Evolutionary conservation across 306 rosid genomes (phyloP).

Genomic region (Glycine tomentella): DNA sequence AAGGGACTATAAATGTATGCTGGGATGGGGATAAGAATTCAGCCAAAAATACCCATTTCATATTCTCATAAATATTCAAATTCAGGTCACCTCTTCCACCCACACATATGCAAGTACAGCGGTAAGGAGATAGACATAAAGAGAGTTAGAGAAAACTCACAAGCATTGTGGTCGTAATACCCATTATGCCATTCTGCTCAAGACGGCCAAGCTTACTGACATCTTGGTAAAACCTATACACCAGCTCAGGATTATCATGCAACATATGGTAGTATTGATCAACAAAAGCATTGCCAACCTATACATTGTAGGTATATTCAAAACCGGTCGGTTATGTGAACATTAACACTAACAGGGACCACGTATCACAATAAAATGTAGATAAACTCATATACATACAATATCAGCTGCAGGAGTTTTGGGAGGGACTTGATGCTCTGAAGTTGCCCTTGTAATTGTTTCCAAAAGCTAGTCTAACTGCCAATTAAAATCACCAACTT

Average conservation of each 20-base stretch:
- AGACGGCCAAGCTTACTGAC: constrained; percentile 84
- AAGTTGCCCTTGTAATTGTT: constrained; percentile 61
- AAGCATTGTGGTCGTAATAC: constrained; percentile 73
- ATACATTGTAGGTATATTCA: constrained; percentile 5
- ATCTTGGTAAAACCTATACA: constrained; percentile 86
- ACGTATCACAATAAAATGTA: background rate
- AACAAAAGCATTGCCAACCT: constrained; percentile 95
- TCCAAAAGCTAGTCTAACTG: constrained; percentile 43
- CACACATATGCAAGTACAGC: background rate
- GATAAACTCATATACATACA: constrained; percentile 51
- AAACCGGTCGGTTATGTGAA: constrained; percentile 4
- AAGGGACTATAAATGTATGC: background rate
- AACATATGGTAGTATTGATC: constrained; percentile 85
- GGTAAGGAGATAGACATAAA: background rate
- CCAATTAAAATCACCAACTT: constrained; percentile 24
- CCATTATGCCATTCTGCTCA: constrained; percentile 68
- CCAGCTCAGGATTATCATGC: constrained; percentile 80
- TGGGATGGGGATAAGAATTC: constrained; percentile 1
- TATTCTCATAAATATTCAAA: constrained; percentile 2
- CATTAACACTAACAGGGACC: background rate
- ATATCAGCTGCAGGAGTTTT: constrained; percentile 65
- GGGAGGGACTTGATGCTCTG: constrained; percentile 61
- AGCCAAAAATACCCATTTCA: constrained; percentile 11
- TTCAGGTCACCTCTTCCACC: background rate
- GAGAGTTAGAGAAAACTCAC: constrained; percentile 54